Base-by-base conservation (phyloP, 176 grass and related monocot species). In the Chrysopogon serrulatus region DNA sequence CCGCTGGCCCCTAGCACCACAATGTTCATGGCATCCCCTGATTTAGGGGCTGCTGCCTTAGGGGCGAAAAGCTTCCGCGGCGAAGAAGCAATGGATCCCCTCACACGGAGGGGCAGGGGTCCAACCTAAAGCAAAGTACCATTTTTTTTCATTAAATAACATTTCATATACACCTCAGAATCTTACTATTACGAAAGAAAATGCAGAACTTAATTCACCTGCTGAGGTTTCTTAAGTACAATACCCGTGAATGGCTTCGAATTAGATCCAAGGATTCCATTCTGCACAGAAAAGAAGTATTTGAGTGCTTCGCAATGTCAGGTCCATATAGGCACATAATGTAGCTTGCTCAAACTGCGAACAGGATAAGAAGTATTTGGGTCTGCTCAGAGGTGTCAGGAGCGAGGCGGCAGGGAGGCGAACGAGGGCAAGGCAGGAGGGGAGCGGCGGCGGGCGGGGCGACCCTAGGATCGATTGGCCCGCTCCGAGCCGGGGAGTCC, bases 1-100 rank as follows among this genome's bases (percentile, higher is more conserved):
- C 96, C 96, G 21, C 96, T 99, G 33, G 96, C 96, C 5, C 96
- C 96, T 16, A 98, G 48, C 78, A 98, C 96, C 18, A 82, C 96
- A 85, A 99, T 79, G 49, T 12, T 70, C 48, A 96, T 77, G 28
- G 33, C 71, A 59, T 96, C 87, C 84, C 89, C 91, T 71, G 93
- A 87, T 80, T 90, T 61, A 74, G 67, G 41, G 48, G 44, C 51
- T 48, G 73, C 54, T 40, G 79, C 74, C 43, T 86, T 85, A 23
- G 83, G 42, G 68, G 76, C 87, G 65, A 84, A 76, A 17, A 89
- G 86, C 31, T 75, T 95, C 57, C 88, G 77, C 14, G 60, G 76
- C 33, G 87, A 86, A 76, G 87, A 90, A 85, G 80, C 85, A 36
- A 90, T 19, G 3, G 85, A 89, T 85, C 87, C 89, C 67, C 81